phyloP scores from a whole-genome alignment of 2,329 filamentous ascomycete species.

The Didymosphaeria variabile region DNA sequence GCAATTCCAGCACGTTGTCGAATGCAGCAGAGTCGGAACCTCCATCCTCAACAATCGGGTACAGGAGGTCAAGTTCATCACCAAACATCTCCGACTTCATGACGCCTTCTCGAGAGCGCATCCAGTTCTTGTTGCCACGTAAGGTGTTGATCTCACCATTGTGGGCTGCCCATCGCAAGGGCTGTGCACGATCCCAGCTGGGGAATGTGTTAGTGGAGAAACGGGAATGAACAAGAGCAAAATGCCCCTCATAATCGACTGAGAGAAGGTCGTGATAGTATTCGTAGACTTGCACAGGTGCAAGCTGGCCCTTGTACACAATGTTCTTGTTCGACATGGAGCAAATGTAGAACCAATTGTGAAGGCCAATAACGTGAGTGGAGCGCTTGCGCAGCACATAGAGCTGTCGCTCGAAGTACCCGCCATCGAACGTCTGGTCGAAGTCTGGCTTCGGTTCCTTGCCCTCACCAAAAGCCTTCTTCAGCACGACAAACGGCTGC shows the following conservation, averaged over 20 bases:
- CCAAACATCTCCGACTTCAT: conserved; percentile 93
- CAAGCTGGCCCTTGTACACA: conserved; percentile 97
- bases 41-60: conserved; percentile 95
- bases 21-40: conserved; percentile 97
- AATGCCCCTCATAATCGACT: conserved; percentile 96
- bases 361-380: conserved; percentile 91
- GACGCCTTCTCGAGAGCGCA: conserved; percentile 94
- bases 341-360: conserved; percentile 99
- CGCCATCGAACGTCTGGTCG: conserved; percentile 81
- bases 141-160: conserved; percentile 99
- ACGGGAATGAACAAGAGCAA: conserved; percentile 94
- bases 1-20: conserved; percentile 92
- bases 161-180: conserved; percentile 94
- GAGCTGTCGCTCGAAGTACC: conserved; percentile 89
- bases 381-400: conserved; percentile 95
- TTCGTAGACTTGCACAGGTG: conserved; percentile 94
- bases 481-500: conserved; percentile 92
- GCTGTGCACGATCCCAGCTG: conserved; percentile 97
- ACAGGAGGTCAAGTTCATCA: conserved; percentile 87
- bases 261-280: conserved; percentile 98
- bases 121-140: conserved; percentile 99
- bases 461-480: conserved; percentile 83
- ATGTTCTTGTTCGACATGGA: conserved; percentile 99
- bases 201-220: conserved; percentile 99
- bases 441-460: conserved; percentile 81